These are phyloP conservation scores for Jaminaea rosea DNA, from an alignment of 1,284 basidiomycete species.

Conservation along the genomic window DNA sequence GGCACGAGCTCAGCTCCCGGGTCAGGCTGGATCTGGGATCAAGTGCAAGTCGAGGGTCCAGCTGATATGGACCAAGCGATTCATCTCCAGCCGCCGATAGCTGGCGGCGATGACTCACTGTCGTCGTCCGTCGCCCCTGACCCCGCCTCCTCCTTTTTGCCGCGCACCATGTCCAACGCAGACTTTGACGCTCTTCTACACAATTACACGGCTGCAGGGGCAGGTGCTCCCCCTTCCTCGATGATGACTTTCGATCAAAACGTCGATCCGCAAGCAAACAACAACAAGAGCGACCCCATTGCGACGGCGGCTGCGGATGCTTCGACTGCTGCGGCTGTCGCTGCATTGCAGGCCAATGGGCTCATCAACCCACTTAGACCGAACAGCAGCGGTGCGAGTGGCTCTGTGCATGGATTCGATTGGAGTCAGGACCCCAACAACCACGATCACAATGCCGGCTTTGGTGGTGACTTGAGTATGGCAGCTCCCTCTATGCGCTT, in stretches of 20 bases:
- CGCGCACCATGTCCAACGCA: constrained; percentile 8
- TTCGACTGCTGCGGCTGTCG: neutral
- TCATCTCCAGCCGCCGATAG: no score
- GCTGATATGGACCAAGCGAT: no score
- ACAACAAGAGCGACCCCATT: constrained; percentile 15
- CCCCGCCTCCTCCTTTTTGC: constrained; percentile 9
- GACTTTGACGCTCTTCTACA: constrained; percentile 10
- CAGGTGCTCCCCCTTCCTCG: no score
- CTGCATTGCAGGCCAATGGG: neutral
- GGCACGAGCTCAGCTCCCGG: no score
- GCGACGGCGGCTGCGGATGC: constrained; percentile 4
- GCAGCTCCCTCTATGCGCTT: neutral
- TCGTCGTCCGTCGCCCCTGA: no score
- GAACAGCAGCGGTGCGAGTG: neutral
- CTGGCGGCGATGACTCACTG: no score
- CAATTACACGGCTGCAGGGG: constrained; percentile 15
- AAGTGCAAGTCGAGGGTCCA: no score
- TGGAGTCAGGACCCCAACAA: neutral
- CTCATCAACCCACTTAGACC: neutral
- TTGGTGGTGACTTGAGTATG: no score
- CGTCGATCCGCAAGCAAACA: neutral
- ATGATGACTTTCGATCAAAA: neutral
- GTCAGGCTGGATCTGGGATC: no score
- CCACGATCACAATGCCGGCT: no score
- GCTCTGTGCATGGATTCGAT: neutral